Evolutionary conservation across 352 stramenopile species (phyloP), one percentile per base, ranked within the genome.

Genomic region (Phytophthora nicotianae): DNA sequence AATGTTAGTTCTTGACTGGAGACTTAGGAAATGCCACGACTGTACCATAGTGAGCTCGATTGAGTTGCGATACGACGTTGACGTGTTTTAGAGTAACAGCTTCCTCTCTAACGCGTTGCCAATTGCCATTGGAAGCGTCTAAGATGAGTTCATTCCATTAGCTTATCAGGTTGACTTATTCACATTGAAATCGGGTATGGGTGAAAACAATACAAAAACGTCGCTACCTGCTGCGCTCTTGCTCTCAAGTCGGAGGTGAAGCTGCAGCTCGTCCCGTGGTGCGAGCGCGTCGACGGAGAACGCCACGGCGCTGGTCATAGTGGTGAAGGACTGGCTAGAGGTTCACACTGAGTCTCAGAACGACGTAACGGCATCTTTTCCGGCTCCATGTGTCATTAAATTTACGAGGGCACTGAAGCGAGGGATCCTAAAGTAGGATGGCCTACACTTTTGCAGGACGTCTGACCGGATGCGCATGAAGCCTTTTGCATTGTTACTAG

Each of bases 271-370:
- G 46, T 58, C 52, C 2, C 19, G 48, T 10, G 65, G 32, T 4
- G 41, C 46, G 5, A 70, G n/a, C 0, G 55, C 43, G 27, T 71
- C 53, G 6, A 67, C 54, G 6, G 65, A 57, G 24, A 78, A 61
- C 14, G 63, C 41, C 10, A 70, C 43, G 9, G 65, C 65, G 38
- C 65, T 63, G 23, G 62, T 50, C 70, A 78, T 78, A 16, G 13
- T 49, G 13, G 3, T 38, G 32, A 46, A 52, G 45, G 42, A 47
- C 41, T 61, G 52, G 52, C 40, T 54, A 35, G 43, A 20, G 47
- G n/a, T 51, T 49, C 41, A 51, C 46, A 40, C 29, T 24, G 42
- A 64, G 55, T 58, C 21, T 62, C 27, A 33, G 16, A 52, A 50
- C 51, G 46, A 68, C 41, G 64, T 59, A 59, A 58, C 63, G 50